Conservation (phyloP, 495 filamentous ascomycete genomes). For the Achaetomiella virescens region DNA sequence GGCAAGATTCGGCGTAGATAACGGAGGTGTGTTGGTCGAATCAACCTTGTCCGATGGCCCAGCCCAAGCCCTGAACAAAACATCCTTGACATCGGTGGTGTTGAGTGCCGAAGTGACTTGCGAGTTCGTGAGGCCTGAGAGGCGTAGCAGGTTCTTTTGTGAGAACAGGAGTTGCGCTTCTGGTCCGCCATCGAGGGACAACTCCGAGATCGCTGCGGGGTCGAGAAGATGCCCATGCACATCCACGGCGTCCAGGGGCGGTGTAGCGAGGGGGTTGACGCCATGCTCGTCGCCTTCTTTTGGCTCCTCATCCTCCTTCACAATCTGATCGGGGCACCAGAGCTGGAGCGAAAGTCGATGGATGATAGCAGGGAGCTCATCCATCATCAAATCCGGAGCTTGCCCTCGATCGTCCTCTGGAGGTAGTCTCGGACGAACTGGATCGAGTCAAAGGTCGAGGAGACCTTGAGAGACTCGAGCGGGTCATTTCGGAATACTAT, state of each 20-base stretch:
- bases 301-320: slow-evolving; percentile 45
- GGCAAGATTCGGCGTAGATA: slow-evolving; percentile 48
- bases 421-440: slow-evolving; percentile 96
- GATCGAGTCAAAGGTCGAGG: slow-evolving; percentile 97
- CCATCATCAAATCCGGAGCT: slow-evolving; percentile 93
- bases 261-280: slow-evolving; percentile 73
- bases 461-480: slow-evolving; percentile 94
- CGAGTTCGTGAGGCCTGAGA: slow-evolving; percentile 70
- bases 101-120: slow-evolving; percentile 83
- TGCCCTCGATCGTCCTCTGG: slow-evolving; percentile 93
- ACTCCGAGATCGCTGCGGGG: slow-evolving; percentile 61
- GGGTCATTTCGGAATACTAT: slow-evolving; percentile 97
- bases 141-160: slow-evolving; percentile 75
- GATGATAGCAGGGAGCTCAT: slow-evolving; percentile 92
- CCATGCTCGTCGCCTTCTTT: slow-evolving; percentile 46
- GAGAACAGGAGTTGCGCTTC: slow-evolving; percentile 82
- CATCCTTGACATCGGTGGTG: slow-evolving; percentile 74
- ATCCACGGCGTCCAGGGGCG: slow-evolving; percentile 72
- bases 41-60: slow-evolving; percentile 68
- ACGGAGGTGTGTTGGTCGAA: slow-evolving; percentile 47
- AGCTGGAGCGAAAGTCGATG: slow-evolving; percentile 84
- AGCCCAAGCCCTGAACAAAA: slow-evolving; percentile 87
- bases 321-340: slow-evolving; percentile 81
- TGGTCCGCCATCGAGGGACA: slow-evolving; percentile 67
- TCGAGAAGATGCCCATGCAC: slow-evolving; percentile 69